Evolutionary conservation across 495 filamentous ascomycete species (phyloP).

Genomic region (Xylaria acuta): DNA sequence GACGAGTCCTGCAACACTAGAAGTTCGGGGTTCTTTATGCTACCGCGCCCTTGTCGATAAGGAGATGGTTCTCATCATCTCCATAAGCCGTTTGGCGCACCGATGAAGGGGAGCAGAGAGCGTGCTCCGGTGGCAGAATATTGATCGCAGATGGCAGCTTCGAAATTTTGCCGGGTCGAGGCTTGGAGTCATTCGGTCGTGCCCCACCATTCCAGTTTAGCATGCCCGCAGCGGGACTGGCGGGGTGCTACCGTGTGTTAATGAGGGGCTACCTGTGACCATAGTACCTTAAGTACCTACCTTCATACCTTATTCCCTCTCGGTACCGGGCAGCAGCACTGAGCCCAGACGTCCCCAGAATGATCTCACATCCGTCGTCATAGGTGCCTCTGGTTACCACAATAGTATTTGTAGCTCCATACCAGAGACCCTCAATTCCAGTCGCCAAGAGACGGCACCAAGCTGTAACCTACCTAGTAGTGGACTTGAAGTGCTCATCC

Average conservation of each 20-base stretch:
- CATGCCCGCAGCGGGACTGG: background rate
- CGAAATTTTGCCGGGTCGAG: conserved; percentile 30
- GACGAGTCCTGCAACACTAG: background rate
- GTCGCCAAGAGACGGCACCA: background rate
- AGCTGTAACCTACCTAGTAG: background rate
- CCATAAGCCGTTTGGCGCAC: background rate
- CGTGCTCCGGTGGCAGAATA: background rate
- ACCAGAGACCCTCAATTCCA: background rate
- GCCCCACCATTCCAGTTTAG: conserved; percentile 38
- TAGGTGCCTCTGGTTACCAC: background rate
- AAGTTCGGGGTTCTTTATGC: conserved; percentile 10
- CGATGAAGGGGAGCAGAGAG: background rate
- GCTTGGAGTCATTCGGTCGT: conserved; percentile 39
- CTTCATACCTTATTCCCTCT: too few relatives aligned
- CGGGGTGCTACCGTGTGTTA: background rate
- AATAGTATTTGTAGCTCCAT: background rate
- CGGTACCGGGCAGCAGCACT: too few relatives aligned
- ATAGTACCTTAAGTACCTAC: background rate
- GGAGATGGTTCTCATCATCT: background rate
- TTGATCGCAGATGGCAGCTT: background rate
- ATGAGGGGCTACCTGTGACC: background rate
- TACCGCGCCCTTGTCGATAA: conserved; percentile 19
- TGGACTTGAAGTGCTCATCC: background rate
- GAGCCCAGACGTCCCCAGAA: too few relatives aligned
- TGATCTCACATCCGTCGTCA: too few relatives aligned